These are phyloP conservation scores for Metroxylon sagu DNA, from an alignment of 176 grass and related monocot genomes.

Conservation along the genomic window DNA sequence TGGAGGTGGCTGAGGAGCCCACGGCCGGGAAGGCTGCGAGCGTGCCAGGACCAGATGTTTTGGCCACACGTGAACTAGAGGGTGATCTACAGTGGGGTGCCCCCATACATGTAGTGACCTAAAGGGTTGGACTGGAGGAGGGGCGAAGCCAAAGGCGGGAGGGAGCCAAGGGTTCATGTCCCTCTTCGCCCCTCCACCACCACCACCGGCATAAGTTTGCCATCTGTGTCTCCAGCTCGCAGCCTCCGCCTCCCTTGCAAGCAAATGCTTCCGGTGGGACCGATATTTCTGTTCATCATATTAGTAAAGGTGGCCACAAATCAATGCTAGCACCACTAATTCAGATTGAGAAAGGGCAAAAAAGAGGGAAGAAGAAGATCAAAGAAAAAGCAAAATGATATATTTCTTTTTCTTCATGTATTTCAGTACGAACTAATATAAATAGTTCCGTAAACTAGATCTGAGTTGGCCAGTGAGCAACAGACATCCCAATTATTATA, in stretches of 20 bases:
- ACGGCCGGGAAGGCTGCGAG: slow-evolving; percentile 5
- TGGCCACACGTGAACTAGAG: slow-evolving; percentile 50
- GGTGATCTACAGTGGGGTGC: slow-evolving; percentile 35
- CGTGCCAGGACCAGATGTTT: slow-evolving; percentile 27
- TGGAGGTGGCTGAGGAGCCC: slow-evolving; percentile 9
- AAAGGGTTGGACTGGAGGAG: slow-evolving; percentile 31
- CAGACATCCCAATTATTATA: too few relatives aligned
- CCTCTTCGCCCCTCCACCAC: slow-evolving; percentile 2
- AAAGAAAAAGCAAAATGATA: too few relatives aligned
- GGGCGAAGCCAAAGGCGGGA: slow-evolving; percentile 64
- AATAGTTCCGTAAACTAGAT: too few relatives aligned
- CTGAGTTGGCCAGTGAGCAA: too few relatives aligned
- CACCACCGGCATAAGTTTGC: slow-evolving; percentile 31
- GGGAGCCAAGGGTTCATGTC: slow-evolving; percentile 35
- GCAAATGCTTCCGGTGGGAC: slow-evolving; percentile 76
- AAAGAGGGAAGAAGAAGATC: too few relatives aligned
- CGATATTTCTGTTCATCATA: slow-evolving; percentile 54
- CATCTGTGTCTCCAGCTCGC: slow-evolving; percentile 59
- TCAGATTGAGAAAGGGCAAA: too few relatives aligned
- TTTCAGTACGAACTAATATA: too few relatives aligned
- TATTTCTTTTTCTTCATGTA: too few relatives aligned
- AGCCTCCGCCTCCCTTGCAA: slow-evolving; percentile 72
- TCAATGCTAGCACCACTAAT: too few relatives aligned
- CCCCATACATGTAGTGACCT: slow-evolving; percentile 60
- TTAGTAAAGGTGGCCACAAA: background rate